A percentile compares a stretch with the other conserved stretches of the same genome.
Conservation (phyloP, 305 asterid genomes). For the Vinca major region DNA sequence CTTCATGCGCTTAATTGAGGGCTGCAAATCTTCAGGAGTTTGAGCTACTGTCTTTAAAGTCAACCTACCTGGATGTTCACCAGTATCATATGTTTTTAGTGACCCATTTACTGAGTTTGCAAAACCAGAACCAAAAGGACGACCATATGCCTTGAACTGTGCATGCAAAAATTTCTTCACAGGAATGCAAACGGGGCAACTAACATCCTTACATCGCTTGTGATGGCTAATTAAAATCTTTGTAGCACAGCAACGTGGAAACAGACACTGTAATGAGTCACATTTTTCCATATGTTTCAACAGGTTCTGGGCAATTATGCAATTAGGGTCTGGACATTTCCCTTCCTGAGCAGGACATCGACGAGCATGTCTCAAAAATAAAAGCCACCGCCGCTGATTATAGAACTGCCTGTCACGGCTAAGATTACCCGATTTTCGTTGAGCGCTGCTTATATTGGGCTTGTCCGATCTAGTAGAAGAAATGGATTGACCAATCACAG, state of each 20-base stretch:
- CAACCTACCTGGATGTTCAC: conserved; percentile 38
- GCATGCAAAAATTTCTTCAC: conserved; percentile 53
- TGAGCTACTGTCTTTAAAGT: conserved; percentile 34
- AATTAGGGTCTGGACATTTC: conserved; percentile 59
- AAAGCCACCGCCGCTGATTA: conserved; percentile 73
- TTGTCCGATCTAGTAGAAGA: conserved; percentile 36
- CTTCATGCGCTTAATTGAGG: conserved; percentile 70
- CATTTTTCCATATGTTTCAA: conserved; percentile 65
- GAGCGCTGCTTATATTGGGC: conserved; percentile 33
- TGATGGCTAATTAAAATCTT: conserved; percentile 48
- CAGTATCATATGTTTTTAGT: conserved; percentile 37
- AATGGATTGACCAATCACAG: conserved; percentile 47
- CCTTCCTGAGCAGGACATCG: conserved; percentile 74
- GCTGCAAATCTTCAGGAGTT: conserved; percentile 54
- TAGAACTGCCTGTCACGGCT: conserved; percentile 46
- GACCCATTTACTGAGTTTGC: conserved; percentile 40
- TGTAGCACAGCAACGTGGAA: conserved; percentile 57
- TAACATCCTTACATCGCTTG: conserved; percentile 48
- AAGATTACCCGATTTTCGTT: conserved; percentile 32
- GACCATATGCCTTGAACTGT: conserved; percentile 39
- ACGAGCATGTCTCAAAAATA: conserved; percentile 85
- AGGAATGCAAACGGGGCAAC: conserved; percentile 87
- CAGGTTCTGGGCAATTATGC: conserved; percentile 55
- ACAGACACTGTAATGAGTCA: conserved; percentile 35
- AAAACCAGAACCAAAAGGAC: conserved; percentile 36